phyloP scores from a whole-genome alignment of 208 protist genomes.

The Zelonia costaricensis region DNA sequence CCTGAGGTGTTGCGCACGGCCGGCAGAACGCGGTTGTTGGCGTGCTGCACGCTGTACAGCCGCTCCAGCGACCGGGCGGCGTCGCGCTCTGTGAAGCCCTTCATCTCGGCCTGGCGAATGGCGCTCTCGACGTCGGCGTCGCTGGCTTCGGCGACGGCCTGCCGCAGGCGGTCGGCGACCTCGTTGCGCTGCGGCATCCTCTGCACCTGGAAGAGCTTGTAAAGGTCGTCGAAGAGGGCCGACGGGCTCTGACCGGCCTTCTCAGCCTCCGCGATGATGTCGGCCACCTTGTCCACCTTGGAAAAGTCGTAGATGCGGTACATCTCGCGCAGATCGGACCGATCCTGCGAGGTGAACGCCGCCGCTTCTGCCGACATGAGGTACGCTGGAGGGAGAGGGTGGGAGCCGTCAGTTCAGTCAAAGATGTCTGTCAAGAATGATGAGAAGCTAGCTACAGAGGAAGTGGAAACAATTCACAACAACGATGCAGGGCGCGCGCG shows the following conservation, averaged over 20 bases:
- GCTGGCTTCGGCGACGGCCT: conserved; percentile 37
- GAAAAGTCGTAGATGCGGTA: conserved; percentile 58
- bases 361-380: not conserved
- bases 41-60: conserved; percentile 10
- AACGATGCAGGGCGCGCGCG: not conserved
- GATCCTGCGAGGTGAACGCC: conserved; percentile 35
- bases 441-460: not conserved
- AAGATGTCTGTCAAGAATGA: not conserved
- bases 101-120: conserved; percentile 46
- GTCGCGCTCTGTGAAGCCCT: conserved; percentile 39
- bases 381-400: too few species aligned
- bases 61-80: conserved; percentile 36
- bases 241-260: conserved; percentile 19
- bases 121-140: conserved; percentile 38
- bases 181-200: conserved; percentile 40
- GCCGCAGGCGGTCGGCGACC: conserved; percentile 24
- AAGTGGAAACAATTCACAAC: not conserved
- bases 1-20: not conserved
- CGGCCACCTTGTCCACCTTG: conserved; percentile 42
- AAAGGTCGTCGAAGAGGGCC: conserved; percentile 45
- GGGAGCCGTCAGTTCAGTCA: not conserved
- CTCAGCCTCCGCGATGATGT: conserved; percentile 19
- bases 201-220: conserved; percentile 35
- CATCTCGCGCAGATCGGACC: conserved; percentile 48
- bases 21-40: not conserved